phyloP scores from a whole-genome alignment of 1,284 basidiomycete genomes.

The Ceratobasidium sp. region DNA sequence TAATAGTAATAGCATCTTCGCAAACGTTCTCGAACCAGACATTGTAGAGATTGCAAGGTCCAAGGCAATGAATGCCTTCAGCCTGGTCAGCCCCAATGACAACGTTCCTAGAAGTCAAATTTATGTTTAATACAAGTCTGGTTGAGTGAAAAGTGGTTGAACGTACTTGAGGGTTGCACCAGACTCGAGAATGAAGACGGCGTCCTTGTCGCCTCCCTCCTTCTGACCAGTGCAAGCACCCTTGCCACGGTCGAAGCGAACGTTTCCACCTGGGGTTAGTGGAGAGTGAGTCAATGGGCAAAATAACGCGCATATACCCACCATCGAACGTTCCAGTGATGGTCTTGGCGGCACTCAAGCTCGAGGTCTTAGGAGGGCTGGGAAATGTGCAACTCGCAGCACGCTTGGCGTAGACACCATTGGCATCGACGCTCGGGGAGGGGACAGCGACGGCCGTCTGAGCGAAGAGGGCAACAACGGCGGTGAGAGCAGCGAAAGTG shows the following conservation, averaged over 20 bases:
- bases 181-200: conserved; percentile 52
- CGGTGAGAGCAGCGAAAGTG: conserved; percentile 38
- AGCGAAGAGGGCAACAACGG: conserved; percentile 37
- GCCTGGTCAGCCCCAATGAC: conserved; percentile 61
- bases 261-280: conserved; percentile 12
- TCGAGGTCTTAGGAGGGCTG: conserved; percentile 57
- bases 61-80: conserved; percentile 55
- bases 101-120: conserved; percentile 52
- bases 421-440: conserved; percentile 38
- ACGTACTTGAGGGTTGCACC: conserved; percentile 56
- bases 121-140: too few relatives aligned
- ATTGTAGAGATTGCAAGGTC: conserved; percentile 58
- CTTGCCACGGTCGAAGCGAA: conserved; percentile 43
- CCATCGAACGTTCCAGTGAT: conserved; percentile 53
- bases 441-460: conserved; percentile 41
- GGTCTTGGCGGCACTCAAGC: conserved; percentile 57
- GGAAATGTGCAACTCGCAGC: conserved; percentile 57
- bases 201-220: conserved; percentile 46
- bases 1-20: conserved; percentile 58
- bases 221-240: conserved; percentile 47
- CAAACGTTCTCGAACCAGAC: conserved; percentile 62
- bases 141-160: not conserved
- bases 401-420: conserved; percentile 40
- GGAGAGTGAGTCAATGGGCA: not conserved
- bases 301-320: conserved; percentile 19